Evolutionary conservation across 164 flowering plant genomes (phyloP).

Genomic region (Tetracentron sinense): DNA sequence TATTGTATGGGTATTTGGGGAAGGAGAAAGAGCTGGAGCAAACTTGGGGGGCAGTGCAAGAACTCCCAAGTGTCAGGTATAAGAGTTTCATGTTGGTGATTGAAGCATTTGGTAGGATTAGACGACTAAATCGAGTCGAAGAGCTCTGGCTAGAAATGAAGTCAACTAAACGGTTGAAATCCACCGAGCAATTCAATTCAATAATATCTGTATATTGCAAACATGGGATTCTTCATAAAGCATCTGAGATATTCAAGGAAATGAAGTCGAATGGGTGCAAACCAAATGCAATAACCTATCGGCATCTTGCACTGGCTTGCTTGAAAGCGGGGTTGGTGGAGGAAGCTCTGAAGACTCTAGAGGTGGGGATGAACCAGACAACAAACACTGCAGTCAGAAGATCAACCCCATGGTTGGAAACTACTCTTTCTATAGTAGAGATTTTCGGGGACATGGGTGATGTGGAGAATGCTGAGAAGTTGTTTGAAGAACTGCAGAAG

Average conservation of each 20-base stretch:
- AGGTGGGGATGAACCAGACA: slow-evolving; percentile 35
- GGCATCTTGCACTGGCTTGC: slow-evolving; percentile 85
- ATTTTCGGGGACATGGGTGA: slow-evolving; percentile 77
- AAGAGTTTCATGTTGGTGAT: slow-evolving; percentile 78
- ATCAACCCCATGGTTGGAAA: slow-evolving; percentile 91
- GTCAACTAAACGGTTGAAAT: slow-evolving; percentile 42
- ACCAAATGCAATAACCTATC: slow-evolving; percentile 73
- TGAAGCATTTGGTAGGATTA: slow-evolving; percentile 84
- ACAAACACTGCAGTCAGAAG: slow-evolving; percentile 40
- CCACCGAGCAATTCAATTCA: slow-evolving; percentile 79
- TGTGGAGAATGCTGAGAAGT: slow-evolving; percentile 62
- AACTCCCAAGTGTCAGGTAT: slow-evolving; percentile 46
- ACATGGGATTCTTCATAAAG: slow-evolving; percentile 62
- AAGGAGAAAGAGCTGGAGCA: slow-evolving; percentile 55
- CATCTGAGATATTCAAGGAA: slow-evolving; percentile 55
- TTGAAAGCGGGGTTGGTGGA: slow-evolving; percentile 56
- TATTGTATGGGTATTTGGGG: slow-evolving; percentile 74
- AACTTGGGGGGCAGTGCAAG: slow-evolving; percentile 48
- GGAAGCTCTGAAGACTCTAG: slow-evolving; percentile 66
- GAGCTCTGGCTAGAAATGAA: slow-evolving; percentile 78
- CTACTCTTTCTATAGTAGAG: slow-evolving; percentile 66
- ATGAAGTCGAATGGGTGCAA: slow-evolving; percentile 58
- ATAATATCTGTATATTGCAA: slow-evolving; percentile 70
- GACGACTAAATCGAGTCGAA: slow-evolving; percentile 60
- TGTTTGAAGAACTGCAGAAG: slow-evolving; percentile 61